These are phyloP conservation scores for Chlamydomonas asymmetrica DNA, from an alignment of 139 green algal species.

Conservation along the genomic window DNA sequence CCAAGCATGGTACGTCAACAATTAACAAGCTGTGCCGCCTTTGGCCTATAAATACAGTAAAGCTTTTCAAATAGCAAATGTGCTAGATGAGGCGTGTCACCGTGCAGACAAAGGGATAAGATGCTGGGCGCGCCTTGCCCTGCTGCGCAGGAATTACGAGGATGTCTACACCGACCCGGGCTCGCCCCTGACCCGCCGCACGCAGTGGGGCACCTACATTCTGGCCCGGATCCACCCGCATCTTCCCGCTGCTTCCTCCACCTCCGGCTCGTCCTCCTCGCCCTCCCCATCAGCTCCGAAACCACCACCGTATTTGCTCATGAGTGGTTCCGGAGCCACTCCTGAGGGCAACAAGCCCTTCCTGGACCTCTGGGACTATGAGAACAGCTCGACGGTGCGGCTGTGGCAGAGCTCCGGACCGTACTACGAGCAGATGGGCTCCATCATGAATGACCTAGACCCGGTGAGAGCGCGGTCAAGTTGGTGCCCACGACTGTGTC, in stretches of 20 bases:
- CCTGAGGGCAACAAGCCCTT: slow-evolving; percentile 90
- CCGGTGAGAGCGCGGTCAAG: no score
- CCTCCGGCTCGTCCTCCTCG: no score
- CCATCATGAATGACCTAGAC: slow-evolving; percentile 69
- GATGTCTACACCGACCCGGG: slow-evolving; percentile 94
- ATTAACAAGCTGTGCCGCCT: neutral
- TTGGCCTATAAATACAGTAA: no score
- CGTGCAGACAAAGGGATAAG: no score
- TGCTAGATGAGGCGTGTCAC: no score
- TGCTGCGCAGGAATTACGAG: slow-evolving; percentile 84
- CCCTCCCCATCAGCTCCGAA: neutral
- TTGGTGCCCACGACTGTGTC: no score
- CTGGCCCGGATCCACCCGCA: slow-evolving; percentile 56
- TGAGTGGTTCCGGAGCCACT: slow-evolving; percentile 72
- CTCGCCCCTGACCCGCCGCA: slow-evolving; percentile 74
- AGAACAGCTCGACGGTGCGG: slow-evolving; percentile 58
- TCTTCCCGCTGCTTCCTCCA: no score
- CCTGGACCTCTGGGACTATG: slow-evolving; percentile 83
- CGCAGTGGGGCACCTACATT: slow-evolving; percentile 74
- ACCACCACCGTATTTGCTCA: slow-evolving; percentile 5
- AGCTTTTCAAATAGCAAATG: no score
- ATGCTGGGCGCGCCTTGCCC: neutral
- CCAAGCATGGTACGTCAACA: neutral
- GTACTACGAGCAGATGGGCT: slow-evolving; percentile 73
- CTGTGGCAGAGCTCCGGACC: slow-evolving; percentile 85